These are phyloP conservation scores for Eucalyptus polyanthemos DNA, from an alignment of 345 rosid genomes.

Conservation along the genomic window DNA sequence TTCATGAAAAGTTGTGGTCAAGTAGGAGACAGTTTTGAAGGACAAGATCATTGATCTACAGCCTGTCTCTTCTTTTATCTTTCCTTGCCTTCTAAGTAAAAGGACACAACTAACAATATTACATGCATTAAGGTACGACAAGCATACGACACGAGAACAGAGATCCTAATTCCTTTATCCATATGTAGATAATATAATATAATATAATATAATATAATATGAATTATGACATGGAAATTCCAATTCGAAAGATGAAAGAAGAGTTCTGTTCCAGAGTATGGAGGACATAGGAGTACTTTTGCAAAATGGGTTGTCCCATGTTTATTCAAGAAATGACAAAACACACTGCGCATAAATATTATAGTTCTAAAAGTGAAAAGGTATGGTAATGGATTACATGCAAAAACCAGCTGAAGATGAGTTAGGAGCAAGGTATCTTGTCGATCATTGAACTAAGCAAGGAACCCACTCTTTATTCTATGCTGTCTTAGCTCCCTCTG, in stretches of 20 bases:
- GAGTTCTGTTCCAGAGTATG: background rate
- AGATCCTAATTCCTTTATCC: background rate
- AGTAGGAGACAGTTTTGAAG: background rate
- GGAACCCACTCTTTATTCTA: constrained; percentile 1
- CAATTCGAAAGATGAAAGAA: background rate
- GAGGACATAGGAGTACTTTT: background rate
- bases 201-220: background rate
- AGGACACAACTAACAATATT: background rate
- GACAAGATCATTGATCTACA: background rate
- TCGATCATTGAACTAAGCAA: constrained; percentile 6
- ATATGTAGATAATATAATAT: background rate
- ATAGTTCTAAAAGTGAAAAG: background rate
- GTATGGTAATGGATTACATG: background rate
- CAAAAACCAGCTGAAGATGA: background rate
- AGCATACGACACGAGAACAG: background rate
- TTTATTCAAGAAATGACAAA: background rate
- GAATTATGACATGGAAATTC: background rate
- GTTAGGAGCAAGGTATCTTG: background rate
- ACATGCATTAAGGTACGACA: background rate
- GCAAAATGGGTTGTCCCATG: background rate
- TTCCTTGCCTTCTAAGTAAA: background rate
- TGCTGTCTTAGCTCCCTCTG: background rate
- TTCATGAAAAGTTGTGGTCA: background rate
- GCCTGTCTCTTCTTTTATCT: background rate
- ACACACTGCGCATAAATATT: background rate